A percentile compares a stretch with the other conserved stretches of the same genome.
Evolutionary conservation across 257 asterid species (phyloP).

Genomic region (Thymus mandschuricus): DNA sequence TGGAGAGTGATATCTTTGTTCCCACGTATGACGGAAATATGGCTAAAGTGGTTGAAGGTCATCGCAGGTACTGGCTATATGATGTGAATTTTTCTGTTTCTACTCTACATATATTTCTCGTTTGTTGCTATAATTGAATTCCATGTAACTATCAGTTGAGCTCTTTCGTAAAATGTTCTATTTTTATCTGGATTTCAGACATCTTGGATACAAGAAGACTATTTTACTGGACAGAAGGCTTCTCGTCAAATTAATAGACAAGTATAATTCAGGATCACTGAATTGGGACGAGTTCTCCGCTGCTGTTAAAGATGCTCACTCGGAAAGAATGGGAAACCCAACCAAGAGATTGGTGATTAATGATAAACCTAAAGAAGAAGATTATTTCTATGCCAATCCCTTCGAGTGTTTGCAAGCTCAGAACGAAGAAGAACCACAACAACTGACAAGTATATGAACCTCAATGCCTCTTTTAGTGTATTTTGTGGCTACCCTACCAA

Average conservation of each 20-base stretch:
- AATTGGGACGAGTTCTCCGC: conserved; percentile 88
- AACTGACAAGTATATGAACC: conserved; percentile 45
- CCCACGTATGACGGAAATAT: conserved; percentile 98
- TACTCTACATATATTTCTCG: conserved; percentile 10
- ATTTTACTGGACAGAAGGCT: conserved; percentile 73
- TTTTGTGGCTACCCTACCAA: conserved; percentile 24
- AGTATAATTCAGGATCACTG: conserved; percentile 57
- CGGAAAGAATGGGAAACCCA: conserved; percentile 89
- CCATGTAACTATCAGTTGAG: neutral
- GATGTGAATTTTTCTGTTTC: neutral
- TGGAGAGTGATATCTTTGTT: conserved; percentile 91
- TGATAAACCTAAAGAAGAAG: conserved; percentile 97
- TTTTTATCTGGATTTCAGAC: conserved; percentile 48
- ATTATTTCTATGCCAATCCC: conserved; percentile 93
- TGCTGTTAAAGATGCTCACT: conserved; percentile 72
- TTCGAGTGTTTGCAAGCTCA: conserved; percentile 79
- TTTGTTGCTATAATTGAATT: conserved; percentile 1
- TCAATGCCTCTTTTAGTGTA: conserved; percentile 4
- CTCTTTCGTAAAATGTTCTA: neutral
- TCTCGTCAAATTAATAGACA: conserved; percentile 75
- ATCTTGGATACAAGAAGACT: conserved; percentile 89
- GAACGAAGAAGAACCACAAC: conserved; percentile 50
- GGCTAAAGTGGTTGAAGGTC: conserved; percentile 99
- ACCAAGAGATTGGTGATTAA: conserved; percentile 67
- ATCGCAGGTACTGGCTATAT: conserved; percentile 69